phyloP scores from a whole-genome alignment of 1,284 basidiomycete genomes.

The Phlebopus sp. region DNA sequence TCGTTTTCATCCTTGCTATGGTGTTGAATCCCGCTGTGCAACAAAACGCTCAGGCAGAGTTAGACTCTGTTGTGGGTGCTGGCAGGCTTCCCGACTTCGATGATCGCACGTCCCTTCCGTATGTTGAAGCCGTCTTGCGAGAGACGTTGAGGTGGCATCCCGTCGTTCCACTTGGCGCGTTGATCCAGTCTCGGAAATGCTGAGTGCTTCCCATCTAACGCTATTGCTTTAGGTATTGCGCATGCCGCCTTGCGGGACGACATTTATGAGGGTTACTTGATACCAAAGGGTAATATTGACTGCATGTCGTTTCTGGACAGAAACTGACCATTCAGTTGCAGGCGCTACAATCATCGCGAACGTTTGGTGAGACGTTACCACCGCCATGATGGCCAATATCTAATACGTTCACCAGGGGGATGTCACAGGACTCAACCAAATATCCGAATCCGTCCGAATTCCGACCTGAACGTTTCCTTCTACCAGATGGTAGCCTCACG shows the following conservation, averaged over 20 bases:
- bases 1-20: constrained; percentile 34
- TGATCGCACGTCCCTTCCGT: constrained; percentile 17
- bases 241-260: constrained; percentile 17
- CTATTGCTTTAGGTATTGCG: constrained; percentile 9
- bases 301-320: not conserved
- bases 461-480: constrained; percentile 16
- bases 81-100: constrained; percentile 18
- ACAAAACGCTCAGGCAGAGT: constrained; percentile 18
- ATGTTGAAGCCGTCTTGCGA: constrained; percentile 17
- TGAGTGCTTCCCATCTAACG: not conserved
- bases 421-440: constrained; percentile 12
- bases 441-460: constrained; percentile 18
- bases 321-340: not conserved
- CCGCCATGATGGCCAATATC: not conserved
- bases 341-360: constrained; percentile 5
- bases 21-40: constrained; percentile 20
- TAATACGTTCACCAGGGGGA: constrained; percentile 4
- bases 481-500: constrained; percentile 2
- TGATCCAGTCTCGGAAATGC: not conserved
- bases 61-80: constrained; percentile 20
- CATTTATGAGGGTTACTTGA: constrained; percentile 15
- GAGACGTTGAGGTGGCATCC: constrained; percentile 16
- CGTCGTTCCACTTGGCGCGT: constrained; percentile 7
- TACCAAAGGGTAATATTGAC: constrained; percentile 14
- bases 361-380: not conserved